Conservation (phyloP, 768 basidiomycete genomes). For the Cyathus striatus region DNA sequence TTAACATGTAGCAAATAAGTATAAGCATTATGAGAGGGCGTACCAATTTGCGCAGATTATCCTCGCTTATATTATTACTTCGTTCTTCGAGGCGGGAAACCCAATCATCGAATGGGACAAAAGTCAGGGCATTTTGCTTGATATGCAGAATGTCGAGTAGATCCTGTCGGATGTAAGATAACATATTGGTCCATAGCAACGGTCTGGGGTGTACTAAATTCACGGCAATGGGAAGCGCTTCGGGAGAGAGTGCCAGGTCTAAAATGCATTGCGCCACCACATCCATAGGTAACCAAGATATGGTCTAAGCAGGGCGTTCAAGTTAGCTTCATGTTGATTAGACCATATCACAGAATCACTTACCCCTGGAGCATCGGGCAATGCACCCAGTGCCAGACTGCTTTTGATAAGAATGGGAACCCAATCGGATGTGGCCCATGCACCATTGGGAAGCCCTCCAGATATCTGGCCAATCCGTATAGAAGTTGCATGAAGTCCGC, state of each 20-base stretch:
- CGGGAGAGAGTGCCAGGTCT: slow-evolving; percentile 16
- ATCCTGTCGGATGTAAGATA: slow-evolving; percentile 17
- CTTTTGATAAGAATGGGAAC: slow-evolving; percentile 30
- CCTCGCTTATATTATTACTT: too few species aligned
- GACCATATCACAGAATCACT: too few species aligned
- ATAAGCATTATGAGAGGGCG: too few species aligned
- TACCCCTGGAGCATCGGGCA: slow-evolving; percentile 20
- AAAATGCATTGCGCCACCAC: slow-evolving; percentile 26
- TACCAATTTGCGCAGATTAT: too few species aligned
- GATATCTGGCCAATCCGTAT: slow-evolving; percentile 29
- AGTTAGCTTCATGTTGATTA: too few species aligned
- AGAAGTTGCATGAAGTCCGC: slow-evolving; percentile 8
- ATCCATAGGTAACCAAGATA: slow-evolving; percentile 40
- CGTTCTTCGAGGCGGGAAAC: too few species aligned
- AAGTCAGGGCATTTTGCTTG: too few species aligned
- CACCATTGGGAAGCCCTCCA: slow-evolving; percentile 25
- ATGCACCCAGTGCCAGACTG: slow-evolving; percentile 15
- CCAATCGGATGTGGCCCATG: slow-evolving; percentile 30
- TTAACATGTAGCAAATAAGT: not conserved
- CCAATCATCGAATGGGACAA: too few species aligned
- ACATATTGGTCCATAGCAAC: slow-evolving; percentile 22
- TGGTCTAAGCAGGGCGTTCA: too few species aligned
- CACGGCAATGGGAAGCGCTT: slow-evolving; percentile 15
- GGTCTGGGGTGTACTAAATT: slow-evolving; percentile 35
- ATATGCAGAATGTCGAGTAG: too few species aligned